Evolutionary conservation across 1,284 basidiomycete genomes (phyloP).

Genomic region (Termitomyces sp.): DNA sequence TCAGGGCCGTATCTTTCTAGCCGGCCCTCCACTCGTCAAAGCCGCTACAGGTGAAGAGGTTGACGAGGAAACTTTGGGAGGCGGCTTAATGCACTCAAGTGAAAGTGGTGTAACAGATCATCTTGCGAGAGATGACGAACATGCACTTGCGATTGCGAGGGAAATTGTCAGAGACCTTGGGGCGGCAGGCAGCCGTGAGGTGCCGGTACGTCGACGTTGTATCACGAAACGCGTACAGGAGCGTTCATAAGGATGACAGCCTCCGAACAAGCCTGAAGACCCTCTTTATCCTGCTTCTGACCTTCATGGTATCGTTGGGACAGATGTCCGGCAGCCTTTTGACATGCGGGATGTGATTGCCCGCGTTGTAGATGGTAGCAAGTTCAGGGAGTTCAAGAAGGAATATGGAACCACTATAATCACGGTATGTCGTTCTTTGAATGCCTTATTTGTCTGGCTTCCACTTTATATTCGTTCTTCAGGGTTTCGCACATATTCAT

Average conservation of each 20-base stretch:
- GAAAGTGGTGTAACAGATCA: conserved; percentile 95
- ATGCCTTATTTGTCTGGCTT: neutral
- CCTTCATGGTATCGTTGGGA: conserved; percentile 87
- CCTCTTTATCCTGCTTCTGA: conserved; percentile 81
- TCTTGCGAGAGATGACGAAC: conserved; percentile 83
- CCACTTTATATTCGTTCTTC: neutral
- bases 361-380: conserved; percentile 86
- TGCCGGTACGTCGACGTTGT: conserved; percentile 35
- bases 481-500: conserved; percentile 91
- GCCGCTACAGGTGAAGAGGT: conserved; percentile 93
- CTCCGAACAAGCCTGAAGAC: conserved; percentile 53
- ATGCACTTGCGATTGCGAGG: conserved; percentile 82
- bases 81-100: conserved; percentile 90
- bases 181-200: conserved; percentile 44
- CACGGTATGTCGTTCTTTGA: conserved; percentile 49
- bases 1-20: conserved; percentile 94
- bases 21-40: conserved; percentile 92
- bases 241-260: conserved; percentile 32
- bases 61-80: conserved; percentile 89
- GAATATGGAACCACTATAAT: conserved; percentile 90
- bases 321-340: conserved; percentile 82
- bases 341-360: conserved; percentile 94
- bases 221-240: neutral
- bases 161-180: conserved; percentile 80
- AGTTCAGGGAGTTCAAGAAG: conserved; percentile 93